Evolutionary conservation across 1,139 yeast genomes (phyloP).

Genomic region (Candida tetrigidarum): DNA sequence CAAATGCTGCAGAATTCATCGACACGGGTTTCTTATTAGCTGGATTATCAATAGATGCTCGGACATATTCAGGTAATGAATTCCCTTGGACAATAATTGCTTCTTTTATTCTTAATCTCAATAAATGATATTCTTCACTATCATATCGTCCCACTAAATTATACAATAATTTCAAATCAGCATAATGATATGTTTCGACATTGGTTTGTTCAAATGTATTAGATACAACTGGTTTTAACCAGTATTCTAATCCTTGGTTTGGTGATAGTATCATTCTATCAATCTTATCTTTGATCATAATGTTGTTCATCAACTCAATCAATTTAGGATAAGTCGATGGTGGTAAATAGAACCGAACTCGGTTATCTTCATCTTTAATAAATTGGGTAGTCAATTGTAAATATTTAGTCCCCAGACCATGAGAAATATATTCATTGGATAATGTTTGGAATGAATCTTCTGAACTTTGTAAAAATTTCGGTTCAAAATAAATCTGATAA

Average conservation of each 20-base stretch:
- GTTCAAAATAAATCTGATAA: conserved; percentile 71
- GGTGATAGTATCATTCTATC: conserved; percentile 49
- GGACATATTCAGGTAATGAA: conserved; percentile 32
- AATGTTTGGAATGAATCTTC: conserved; percentile 56
- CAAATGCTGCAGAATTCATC: conserved; percentile 48
- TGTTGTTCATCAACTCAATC: conserved; percentile 58
- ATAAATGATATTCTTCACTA: conserved; percentile 46
- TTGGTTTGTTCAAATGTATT: conserved; percentile 23
- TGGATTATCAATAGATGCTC: conserved; percentile 21
- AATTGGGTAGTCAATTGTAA: conserved; percentile 55
- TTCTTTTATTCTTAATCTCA: conserved; percentile 53
- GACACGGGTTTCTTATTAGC: conserved; percentile 14
- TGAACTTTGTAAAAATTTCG: conserved; percentile 58
- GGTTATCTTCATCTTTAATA: conserved; percentile 60
- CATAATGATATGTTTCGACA: conserved; percentile 20
- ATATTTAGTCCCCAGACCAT: conserved; percentile 53
- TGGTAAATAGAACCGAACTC: conserved; percentile 61
- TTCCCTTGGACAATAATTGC: conserved; percentile 48
- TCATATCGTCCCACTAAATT: conserved; percentile 60
- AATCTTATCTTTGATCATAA: conserved; percentile 64
- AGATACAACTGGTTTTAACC: conserved; percentile 47
- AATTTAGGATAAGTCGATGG: conserved; percentile 57
- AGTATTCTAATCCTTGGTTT: conserved; percentile 57
- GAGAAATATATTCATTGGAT: conserved; percentile 45
- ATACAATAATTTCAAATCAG: conserved; percentile 47